These are phyloP conservation scores for Suillus subalutaceus DNA, from an alignment of 768 basidiomycete species.

Conservation along the genomic window DNA sequence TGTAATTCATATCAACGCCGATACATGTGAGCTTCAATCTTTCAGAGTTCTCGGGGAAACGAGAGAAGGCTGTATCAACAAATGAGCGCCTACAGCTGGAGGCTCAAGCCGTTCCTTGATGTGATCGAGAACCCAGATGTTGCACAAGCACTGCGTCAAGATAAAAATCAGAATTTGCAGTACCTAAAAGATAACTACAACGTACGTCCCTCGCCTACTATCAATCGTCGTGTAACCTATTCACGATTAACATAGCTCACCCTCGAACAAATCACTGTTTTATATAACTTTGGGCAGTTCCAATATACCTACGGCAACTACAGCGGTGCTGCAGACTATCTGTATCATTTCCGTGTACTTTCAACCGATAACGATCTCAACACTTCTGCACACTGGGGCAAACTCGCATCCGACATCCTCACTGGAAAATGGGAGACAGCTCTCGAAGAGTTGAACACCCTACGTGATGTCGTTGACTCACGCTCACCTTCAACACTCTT, in stretches of 20 bases:
- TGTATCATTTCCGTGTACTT: constrained; percentile 98
- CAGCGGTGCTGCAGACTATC: constrained; percentile 93
- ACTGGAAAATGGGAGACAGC: constrained; percentile 95
- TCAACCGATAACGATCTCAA: constrained; percentile 93
- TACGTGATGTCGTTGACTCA: constrained; percentile 91
- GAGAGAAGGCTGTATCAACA: constrained; percentile 79
- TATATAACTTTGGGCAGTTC: constrained; percentile 98
- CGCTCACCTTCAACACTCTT: constrained; percentile 58
- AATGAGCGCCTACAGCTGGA: constrained; percentile 86
- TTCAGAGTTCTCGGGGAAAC: constrained; percentile 82
- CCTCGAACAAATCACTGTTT: constrained; percentile 90
- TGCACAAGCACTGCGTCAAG: constrained; percentile 90
- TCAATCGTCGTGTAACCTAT: constrained; percentile 12
- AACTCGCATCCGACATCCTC: constrained; percentile 95
- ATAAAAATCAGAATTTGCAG: constrained; percentile 95
- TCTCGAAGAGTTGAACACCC: constrained; percentile 90
- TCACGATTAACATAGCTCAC: constrained; percentile 63
- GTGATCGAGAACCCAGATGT: constrained; percentile 98
- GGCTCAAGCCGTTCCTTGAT: constrained; percentile 89
- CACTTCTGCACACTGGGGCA: constrained; percentile 98
- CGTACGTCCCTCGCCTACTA: constrained; percentile 47
- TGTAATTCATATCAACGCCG: neutral
- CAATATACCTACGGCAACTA: constrained; percentile 99
- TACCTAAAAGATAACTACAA: constrained; percentile 93
- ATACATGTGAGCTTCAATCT: neutral